A percentile compares a stretch with the other conserved stretches of the same genome.
These are phyloP conservation scores for Euphorbia peplus DNA, from an alignment of 345 rosid species.

Conservation along the genomic window DNA sequence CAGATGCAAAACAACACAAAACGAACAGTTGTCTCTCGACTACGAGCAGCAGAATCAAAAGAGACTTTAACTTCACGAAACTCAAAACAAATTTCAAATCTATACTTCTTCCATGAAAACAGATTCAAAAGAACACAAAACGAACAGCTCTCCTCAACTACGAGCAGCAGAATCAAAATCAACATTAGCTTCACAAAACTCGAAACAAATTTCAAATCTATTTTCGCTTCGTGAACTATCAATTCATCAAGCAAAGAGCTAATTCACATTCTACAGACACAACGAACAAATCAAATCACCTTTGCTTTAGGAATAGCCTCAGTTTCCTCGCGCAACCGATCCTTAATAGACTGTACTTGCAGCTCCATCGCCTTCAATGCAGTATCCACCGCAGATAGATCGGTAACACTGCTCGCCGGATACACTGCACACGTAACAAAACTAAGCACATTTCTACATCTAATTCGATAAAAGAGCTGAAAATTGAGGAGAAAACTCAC, in stretches of 20 bases:
- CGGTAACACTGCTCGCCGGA: conserved; percentile 63
- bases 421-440: conserved; percentile 51
- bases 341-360: conserved; percentile 74
- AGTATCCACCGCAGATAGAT: conserved; percentile 62
- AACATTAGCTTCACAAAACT: no score
- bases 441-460: not conserved
- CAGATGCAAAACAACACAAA: not conserved
- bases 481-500: conserved; percentile 40
- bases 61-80: no score
- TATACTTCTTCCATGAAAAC: no score
- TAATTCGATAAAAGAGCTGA: not conserved
- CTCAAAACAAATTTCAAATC: no score
- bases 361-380: conserved; percentile 78
- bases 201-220: no score
- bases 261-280: not conserved
- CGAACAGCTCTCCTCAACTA: no score
- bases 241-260: no score
- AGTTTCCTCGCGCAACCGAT: conserved; percentile 67
- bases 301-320: conserved; percentile 84
- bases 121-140: no score
- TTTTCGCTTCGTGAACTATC: no score
- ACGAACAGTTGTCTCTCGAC: no score
- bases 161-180: no score
- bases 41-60: no score
- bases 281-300: conserved; percentile 28